A percentile compares a stretch with the other conserved stretches of the same genome.
These are phyloP conservation scores for Millerago galiae DNA, from an alignment of 805 yeast species.

Conservation along the genomic window DNA sequence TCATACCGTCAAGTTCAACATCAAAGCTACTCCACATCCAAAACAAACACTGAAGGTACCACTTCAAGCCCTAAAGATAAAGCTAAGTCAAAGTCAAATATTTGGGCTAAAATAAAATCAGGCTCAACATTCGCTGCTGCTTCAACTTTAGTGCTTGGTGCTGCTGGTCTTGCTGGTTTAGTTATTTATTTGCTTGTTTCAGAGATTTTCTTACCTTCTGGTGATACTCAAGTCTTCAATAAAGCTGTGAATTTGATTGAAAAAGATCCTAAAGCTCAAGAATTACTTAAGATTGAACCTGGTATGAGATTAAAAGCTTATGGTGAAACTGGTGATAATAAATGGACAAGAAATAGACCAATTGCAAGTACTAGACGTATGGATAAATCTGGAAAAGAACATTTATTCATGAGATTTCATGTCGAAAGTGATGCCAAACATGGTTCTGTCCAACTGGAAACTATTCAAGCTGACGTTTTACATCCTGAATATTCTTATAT, in stretches of 20 bases:
- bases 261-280: constrained; percentile 53
- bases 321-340: constrained; percentile 65
- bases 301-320: constrained; percentile 72
- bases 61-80: background rate
- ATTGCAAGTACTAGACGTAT: constrained; percentile 58
- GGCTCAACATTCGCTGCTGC: constrained; percentile 59
- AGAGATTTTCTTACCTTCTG: constrained; percentile 82
- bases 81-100: constrained; percentile 16
- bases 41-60: constrained; percentile 5
- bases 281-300: constrained; percentile 38
- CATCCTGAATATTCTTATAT: constrained; percentile 67
- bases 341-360: constrained; percentile 88
- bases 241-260: constrained; percentile 76
- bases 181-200: constrained; percentile 70
- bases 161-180: constrained; percentile 58
- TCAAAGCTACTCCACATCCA: constrained; percentile 1
- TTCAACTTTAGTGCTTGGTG: constrained; percentile 58
- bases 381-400: constrained; percentile 75
- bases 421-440: constrained; percentile 63
- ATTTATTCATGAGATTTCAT: constrained; percentile 76
- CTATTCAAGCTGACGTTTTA: constrained; percentile 56
- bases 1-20: background rate
- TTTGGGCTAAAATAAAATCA: constrained; percentile 43
- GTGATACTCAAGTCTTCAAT: constrained; percentile 87
- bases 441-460: constrained; percentile 77